Evolutionary conservation across 352 stramenopile species (phyloP).

Genomic region (Pythium brachiatum): DNA sequence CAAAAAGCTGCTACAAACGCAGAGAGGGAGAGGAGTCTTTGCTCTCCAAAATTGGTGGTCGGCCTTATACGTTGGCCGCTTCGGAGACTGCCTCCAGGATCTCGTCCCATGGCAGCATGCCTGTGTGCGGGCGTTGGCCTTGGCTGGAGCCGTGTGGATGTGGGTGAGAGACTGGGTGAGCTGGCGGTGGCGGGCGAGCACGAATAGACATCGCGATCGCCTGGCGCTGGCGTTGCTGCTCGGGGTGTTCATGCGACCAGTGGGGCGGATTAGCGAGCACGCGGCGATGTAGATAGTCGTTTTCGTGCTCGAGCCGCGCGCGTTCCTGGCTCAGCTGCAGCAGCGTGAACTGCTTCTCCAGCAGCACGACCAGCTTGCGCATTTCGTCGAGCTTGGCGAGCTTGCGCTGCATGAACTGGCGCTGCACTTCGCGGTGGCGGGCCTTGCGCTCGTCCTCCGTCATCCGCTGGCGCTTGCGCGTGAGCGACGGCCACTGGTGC

Average conservation of each 20-base stretch:
- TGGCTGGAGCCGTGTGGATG: neutral
- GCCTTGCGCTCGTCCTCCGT: constrained; percentile 22
- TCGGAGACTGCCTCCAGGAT: constrained; percentile 25
- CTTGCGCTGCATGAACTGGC: constrained; percentile 28
- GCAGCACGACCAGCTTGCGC: constrained; percentile 19
- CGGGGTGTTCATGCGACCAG: constrained; percentile 15
- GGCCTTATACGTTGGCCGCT: constrained; percentile 11
- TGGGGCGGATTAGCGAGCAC: constrained; percentile 9
- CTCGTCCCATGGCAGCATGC: constrained; percentile 23
- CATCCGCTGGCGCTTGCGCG: constrained; percentile 23
- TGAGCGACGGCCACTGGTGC: constrained; percentile 14
- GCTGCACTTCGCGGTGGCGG: constrained; percentile 25
- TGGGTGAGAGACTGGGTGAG: neutral
- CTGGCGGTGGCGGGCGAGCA: neutral
- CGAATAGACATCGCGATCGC: neutral
- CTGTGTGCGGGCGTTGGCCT: constrained; percentile 9
- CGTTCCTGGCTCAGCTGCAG: constrained; percentile 20
- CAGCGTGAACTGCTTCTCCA: constrained; percentile 25
- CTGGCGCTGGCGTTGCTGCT: constrained; percentile 11
- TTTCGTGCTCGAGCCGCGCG: constrained; percentile 21
- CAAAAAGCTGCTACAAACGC: neutral
- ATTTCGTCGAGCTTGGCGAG: constrained; percentile 26
- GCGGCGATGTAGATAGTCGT: constrained; percentile 16
- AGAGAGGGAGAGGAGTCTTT: neutral
- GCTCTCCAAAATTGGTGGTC: neutral